Evolutionary conservation across 768 basidiomycete species (phyloP), one percentile per base, ranked within the genome.

Genomic region (Pholiota conissans): DNA sequence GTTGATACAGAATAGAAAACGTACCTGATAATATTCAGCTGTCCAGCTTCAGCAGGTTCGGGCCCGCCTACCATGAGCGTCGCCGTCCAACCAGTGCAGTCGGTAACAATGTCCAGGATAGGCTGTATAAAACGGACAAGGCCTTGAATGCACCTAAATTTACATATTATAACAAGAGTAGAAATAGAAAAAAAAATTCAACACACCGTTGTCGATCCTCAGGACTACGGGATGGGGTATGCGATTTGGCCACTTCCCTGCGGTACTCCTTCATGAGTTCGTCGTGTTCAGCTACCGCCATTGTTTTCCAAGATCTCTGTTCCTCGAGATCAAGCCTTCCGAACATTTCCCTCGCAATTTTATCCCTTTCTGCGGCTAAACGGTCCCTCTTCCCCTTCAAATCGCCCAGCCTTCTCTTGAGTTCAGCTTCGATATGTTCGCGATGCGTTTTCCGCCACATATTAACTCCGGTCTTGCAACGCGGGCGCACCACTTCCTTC

Each of bases 1-100:
- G n/a, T 39, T n/a, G n/a, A 18, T 18, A 8, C 34, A 39, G 14
- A 4, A 11, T n/a, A 18, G 27, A 32, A 0, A 11, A 42, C 32
- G 6, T 18, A 14, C 42, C 26, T 20, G 14, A 26, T 30, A 8
- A 40, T 51, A 10, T 18, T 42, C 20, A 32, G 16, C 22, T 20
- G 16, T 9, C 46, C 46, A 10, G 22, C 28, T 7, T 58, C 6
- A 5, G 54, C 54, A 1, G 58, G 55, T 20, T 59, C 58, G 4
- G 61, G 61, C 3, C 65, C 63, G 0, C 65, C 63, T 6, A 40
- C 35, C n/a, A 66, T 32, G 0, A 64, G 29, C 2, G 56, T 56
- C 2, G 39, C 52, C 27, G 63, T 63, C 63, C 58, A 60, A 0
- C 65, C 63, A 13, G 63, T 63, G 2, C 24, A 18, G 6, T 46